These are phyloP conservation scores for Karstenula rhodostoma DNA, from an alignment of 2,329 filamentous ascomycete species.

Conservation along the genomic window DNA sequence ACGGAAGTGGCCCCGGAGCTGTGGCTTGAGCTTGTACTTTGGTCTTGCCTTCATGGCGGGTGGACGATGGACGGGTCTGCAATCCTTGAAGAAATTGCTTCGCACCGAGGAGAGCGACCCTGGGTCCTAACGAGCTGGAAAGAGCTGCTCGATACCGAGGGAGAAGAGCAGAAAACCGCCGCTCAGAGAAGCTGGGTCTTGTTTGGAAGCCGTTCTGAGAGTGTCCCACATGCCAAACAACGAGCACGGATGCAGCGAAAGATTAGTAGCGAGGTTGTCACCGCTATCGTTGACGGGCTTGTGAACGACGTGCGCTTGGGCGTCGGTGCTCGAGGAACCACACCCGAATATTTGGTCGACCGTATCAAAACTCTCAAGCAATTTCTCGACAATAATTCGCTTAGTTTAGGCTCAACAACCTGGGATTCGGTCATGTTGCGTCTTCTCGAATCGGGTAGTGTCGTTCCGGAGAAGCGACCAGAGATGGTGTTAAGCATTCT, in stretches of 20 bases:
- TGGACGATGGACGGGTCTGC: constrained; percentile 55
- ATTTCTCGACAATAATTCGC: constrained; percentile 47
- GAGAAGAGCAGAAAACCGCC: constrained; percentile 29
- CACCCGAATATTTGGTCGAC: constrained; percentile 43
- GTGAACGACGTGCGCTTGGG: constrained; percentile 56
- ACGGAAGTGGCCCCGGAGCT: constrained; percentile 55
- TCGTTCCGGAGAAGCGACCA: constrained; percentile 56
- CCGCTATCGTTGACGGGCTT: constrained; percentile 63
- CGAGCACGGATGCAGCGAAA: constrained; percentile 52
- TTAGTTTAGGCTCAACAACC: constrained; percentile 52
- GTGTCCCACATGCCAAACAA: constrained; percentile 31
- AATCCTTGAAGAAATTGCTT: constrained; percentile 46
- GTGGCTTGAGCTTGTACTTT: constrained; percentile 62
- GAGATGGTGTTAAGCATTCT: constrained; percentile 51
- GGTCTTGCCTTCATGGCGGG: constrained; percentile 59
- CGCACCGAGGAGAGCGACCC: constrained; percentile 26
- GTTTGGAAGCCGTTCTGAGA: constrained; percentile 29
- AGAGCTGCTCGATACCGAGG: constrained; percentile 46
- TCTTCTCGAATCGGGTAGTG: constrained; percentile 57
- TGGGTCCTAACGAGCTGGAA: constrained; percentile 54
- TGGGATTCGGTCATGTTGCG: constrained; percentile 60
- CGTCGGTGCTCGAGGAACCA: constrained; percentile 51
- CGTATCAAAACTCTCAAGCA: constrained; percentile 47
- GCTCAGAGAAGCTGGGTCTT: constrained; percentile 32
- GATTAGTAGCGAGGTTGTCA: constrained; percentile 66